A percentile compares a stretch with the other conserved stretches of the same genome.
Evolutionary conservation across 2,329 filamentous ascomycete genomes (phyloP).

Genomic region (Exutisphaerella laricina): DNA sequence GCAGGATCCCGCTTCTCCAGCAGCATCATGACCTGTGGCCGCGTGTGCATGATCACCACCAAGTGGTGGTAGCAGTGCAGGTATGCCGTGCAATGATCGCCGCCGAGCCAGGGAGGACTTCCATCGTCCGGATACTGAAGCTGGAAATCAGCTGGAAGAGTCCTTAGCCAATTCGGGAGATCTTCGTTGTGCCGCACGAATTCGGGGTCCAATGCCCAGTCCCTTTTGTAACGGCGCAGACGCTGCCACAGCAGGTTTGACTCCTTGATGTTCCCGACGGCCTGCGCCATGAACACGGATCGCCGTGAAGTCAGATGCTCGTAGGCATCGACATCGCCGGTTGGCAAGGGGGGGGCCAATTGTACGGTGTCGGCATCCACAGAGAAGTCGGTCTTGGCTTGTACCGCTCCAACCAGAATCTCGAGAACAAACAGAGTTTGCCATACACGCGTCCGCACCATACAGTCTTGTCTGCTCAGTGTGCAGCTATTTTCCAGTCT

Average conservation of each 20-base stretch:
- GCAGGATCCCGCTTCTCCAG: constrained; percentile 70
- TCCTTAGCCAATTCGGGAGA: constrained; percentile 69
- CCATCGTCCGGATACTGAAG: constrained; percentile 73
- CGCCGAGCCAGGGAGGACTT: constrained; percentile 68
- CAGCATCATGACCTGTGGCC: constrained; percentile 71
- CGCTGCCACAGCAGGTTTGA: constrained; percentile 71
- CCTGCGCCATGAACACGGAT: constrained; percentile 72
- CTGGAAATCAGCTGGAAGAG: constrained; percentile 71
- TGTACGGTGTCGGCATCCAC: constrained; percentile 73
- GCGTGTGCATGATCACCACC: constrained; percentile 76
- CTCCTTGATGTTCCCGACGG: constrained; percentile 69
- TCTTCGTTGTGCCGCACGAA: constrained; percentile 73
- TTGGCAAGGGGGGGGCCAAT: constrained; percentile 58
- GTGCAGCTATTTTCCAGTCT: constrained; percentile 64
- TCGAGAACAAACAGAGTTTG: constrained; percentile 81
- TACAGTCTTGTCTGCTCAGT: constrained; percentile 65
- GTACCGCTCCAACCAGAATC: constrained; percentile 86
- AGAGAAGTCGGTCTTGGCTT: constrained; percentile 71
- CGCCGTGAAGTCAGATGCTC: constrained; percentile 77
- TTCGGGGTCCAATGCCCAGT: constrained; percentile 81
- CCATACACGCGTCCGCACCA: constrained; percentile 82
- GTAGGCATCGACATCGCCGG: constrained; percentile 63
- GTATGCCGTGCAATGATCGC: constrained; percentile 83
- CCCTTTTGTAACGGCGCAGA: constrained; percentile 67
- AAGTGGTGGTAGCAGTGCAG: constrained; percentile 86